A percentile compares a stretch with the other conserved stretches of the same genome.
Conservation (phyloP, 2,329 filamentous ascomycete genomes). For the Myriosclerotinia duriaeana region DNA sequence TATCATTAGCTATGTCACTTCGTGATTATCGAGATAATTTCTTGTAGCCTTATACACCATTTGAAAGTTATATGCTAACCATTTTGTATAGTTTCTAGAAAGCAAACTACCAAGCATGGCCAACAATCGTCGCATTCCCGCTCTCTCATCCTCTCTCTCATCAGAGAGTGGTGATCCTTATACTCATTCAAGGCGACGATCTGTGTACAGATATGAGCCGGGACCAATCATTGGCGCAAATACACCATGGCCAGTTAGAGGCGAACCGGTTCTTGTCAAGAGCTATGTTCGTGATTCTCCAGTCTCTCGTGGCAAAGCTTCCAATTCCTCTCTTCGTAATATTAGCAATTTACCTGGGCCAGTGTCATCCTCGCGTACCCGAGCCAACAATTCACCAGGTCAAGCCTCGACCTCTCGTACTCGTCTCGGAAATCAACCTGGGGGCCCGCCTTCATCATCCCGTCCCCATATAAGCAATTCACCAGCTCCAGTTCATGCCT, state of each 20-base stretch:
- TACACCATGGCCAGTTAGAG: neutral
- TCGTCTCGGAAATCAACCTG: neutral
- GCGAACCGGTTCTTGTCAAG: neutral
- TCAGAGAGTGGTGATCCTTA: neutral
- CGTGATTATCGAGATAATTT: neutral
- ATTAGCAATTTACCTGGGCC: slow-evolving; percentile 4
- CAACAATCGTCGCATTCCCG: neutral
- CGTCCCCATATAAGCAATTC: neutral
- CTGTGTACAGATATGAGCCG: neutral
- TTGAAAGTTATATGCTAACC: slow-evolving; percentile 9
- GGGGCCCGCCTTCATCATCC: neutral
- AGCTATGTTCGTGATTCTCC: neutral
- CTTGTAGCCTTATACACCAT: neutral
- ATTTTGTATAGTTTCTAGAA: neutral
- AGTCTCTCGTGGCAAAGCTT: neutral
- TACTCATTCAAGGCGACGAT: neutral
- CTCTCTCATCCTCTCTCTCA: neutral
- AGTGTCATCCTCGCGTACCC: neutral
- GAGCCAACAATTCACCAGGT: neutral
- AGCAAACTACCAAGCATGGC: neutral
- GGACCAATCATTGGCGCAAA: neutral
- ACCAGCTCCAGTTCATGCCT: neutral
- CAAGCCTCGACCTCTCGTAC: no score
- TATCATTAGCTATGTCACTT: neutral
- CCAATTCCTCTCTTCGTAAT: neutral